Evolutionary conservation across 2,329 filamentous ascomycete genomes (phyloP).

Genomic region (Corynespora cassiicola): DNA sequence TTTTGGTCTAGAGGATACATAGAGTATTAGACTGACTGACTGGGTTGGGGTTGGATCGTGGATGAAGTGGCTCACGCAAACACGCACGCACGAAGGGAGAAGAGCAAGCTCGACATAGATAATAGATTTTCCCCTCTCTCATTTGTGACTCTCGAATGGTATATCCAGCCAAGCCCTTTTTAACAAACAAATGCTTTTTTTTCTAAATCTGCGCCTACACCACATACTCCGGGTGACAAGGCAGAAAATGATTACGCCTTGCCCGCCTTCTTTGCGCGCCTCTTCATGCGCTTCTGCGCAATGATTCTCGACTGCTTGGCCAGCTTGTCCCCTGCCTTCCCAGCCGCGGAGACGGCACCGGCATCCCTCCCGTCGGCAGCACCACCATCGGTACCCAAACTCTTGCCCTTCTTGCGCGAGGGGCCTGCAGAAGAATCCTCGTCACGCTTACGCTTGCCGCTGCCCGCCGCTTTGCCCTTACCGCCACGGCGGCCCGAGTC

Average conservation of each 20-base stretch:
- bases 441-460: conserved; percentile 52
- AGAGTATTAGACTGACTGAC: no score
- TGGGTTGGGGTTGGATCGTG: no score
- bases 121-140: no score
- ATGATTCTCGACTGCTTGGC: conserved; percentile 79
- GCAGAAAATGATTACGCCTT: conserved; percentile 49
- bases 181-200: no score
- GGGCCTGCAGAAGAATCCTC: conserved; percentile 8
- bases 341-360: conserved; percentile 4
- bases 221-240: no score
- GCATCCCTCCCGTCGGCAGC: conserved; percentile 3
- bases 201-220: no score
- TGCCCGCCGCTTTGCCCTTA: conserved; percentile 35
- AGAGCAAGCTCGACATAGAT: no score
- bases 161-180: no score
- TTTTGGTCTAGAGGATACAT: no score
- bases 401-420: conserved; percentile 14
- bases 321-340: conserved; percentile 53
- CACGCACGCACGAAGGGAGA: no score
- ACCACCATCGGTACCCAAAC: conserved; percentile 26
- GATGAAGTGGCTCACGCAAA: no score
- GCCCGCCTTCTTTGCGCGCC: conserved; percentile 64
- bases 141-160: no score
- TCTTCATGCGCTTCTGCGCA: conserved; percentile 80
- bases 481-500: conserved; percentile 14